Conservation (phyloP, 2,329 filamentous ascomycete genomes). For the Talaromyces sp. region DNA sequence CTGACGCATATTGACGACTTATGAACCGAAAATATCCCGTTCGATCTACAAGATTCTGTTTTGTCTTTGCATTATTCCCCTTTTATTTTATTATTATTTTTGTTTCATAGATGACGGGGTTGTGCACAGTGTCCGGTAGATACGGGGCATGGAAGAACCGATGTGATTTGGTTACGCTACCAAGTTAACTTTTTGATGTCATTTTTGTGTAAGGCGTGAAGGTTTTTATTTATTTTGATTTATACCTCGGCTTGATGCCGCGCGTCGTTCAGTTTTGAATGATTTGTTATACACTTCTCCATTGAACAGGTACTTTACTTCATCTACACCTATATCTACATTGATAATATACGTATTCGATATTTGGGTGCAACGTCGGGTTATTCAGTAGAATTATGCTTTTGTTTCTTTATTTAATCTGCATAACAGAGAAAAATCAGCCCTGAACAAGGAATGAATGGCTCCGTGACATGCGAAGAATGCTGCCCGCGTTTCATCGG, state of each 20-base stretch:
- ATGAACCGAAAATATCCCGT: not conserved
- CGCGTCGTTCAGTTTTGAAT: not conserved
- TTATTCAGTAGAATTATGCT: not conserved
- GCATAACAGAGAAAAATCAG: not conserved
- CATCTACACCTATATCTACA: not conserved
- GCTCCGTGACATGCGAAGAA: not conserved
- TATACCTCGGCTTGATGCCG: not conserved
- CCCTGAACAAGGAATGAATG: not conserved
- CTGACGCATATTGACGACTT: not conserved
- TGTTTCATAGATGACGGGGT: not conserved
- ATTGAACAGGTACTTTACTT: not conserved
- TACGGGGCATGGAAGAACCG: not conserved
- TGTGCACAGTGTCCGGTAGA: not conserved
- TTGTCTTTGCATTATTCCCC: not conserved
- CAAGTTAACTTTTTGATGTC: not conserved
- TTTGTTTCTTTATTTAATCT: not conserved
- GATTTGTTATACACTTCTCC: not conserved
- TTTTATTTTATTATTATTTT: not conserved
- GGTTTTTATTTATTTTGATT: not conserved
- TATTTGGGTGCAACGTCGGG: not conserved
- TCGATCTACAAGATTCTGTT: not conserved
- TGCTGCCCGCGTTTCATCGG: not conserved
- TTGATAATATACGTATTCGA: not conserved
- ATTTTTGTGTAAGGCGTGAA: not conserved
- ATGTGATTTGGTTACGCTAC: not conserved